A percentile compares a stretch with the other conserved stretches of the same genome.
Conservation (phyloP, 352 stramenopile species). For the Phytopythium montanum region DNA sequence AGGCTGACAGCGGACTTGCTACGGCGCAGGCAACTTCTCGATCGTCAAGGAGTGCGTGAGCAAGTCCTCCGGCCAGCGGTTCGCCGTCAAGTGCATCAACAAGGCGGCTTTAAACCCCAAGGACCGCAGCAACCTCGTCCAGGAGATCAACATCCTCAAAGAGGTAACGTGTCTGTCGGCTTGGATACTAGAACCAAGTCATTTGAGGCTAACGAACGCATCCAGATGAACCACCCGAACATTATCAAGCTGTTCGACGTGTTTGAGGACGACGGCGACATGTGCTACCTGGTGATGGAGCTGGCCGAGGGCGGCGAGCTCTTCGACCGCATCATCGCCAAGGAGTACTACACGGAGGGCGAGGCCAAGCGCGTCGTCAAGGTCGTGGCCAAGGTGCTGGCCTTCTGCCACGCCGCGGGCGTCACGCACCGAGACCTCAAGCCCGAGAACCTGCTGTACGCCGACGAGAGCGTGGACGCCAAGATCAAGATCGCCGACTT, state of each 20-base stretch:
- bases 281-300: conserved; percentile 91
- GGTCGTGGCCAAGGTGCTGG: conserved; percentile 80
- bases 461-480: conserved; percentile 73
- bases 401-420: conserved; percentile 81
- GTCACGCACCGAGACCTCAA: conserved; percentile 97
- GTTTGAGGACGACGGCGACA: conserved; percentile 63
- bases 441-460: conserved; percentile 95
- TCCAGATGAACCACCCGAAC: conserved; percentile 81
- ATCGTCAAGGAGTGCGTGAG: conserved; percentile 73
- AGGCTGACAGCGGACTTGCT: neutral
- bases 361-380: conserved; percentile 86
- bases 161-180: conserved; percentile 14
- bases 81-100: conserved; percentile 85
- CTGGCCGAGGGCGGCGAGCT: conserved; percentile 86
- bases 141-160: conserved; percentile 84
- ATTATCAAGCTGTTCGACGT: conserved; percentile 88
- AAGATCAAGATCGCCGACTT: conserved; percentile 95
- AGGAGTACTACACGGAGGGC: conserved; percentile 89
- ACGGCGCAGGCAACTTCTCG: conserved; percentile 70
- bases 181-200: no score
- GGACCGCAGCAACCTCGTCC: conserved; percentile 70
- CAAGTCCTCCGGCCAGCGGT: conserved; percentile 46
- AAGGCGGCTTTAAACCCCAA: conserved; percentile 76
- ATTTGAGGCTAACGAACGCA: no score
- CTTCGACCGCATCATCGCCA: conserved; percentile 92